These are phyloP conservation scores for Clavispora fructus DNA, from an alignment of 805 yeast genomes.

Conservation along the genomic window DNA sequence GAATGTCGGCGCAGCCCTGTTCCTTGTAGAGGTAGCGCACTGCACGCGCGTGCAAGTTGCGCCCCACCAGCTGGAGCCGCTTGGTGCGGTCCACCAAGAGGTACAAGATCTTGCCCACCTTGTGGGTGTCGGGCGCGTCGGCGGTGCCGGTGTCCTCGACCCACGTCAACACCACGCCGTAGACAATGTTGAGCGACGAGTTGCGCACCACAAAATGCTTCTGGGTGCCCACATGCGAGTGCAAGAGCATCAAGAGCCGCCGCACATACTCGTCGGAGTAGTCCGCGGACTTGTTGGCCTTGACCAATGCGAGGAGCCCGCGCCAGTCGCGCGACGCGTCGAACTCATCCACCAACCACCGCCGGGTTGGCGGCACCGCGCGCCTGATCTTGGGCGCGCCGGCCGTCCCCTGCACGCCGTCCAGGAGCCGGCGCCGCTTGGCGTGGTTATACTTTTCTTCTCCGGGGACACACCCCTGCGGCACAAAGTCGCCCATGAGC, in stretches of 20 bases:
- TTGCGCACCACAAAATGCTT: slow-evolving; percentile 54
- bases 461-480: slow-evolving; percentile 56
- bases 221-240: slow-evolving; percentile 25
- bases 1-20: slow-evolving; percentile 32
- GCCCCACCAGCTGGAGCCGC: slow-evolving; percentile 51
- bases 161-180: slow-evolving; percentile 55
- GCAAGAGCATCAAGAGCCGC: slow-evolving; percentile 26
- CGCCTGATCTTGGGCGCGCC: slow-evolving; percentile 4
- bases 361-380: slow-evolving; percentile 25
- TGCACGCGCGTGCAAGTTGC: slow-evolving; percentile 49
- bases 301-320: slow-evolving; percentile 41
- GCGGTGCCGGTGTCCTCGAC: slow-evolving; percentile 23
- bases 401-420: slow-evolving; percentile 6
- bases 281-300: slow-evolving; percentile 22
- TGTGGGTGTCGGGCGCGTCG: slow-evolving; percentile 5
- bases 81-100: slow-evolving; percentile 50
- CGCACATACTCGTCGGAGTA: slow-evolving; percentile 24
- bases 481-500: slow-evolving; percentile 47
- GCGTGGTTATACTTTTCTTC: slow-evolving; percentile 33
- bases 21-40: slow-evolving; percentile 44
- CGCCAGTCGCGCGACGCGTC: slow-evolving; percentile 46
- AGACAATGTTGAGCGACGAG: slow-evolving; percentile 47
- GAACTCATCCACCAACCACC: slow-evolving; percentile 58
- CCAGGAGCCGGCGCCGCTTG: slow-evolving; percentile 20
- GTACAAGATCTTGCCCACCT: slow-evolving; percentile 41